Evolutionary conservation across 148 eudicot genomes (phyloP).

Genomic region (Selenicereus undatus): DNA sequence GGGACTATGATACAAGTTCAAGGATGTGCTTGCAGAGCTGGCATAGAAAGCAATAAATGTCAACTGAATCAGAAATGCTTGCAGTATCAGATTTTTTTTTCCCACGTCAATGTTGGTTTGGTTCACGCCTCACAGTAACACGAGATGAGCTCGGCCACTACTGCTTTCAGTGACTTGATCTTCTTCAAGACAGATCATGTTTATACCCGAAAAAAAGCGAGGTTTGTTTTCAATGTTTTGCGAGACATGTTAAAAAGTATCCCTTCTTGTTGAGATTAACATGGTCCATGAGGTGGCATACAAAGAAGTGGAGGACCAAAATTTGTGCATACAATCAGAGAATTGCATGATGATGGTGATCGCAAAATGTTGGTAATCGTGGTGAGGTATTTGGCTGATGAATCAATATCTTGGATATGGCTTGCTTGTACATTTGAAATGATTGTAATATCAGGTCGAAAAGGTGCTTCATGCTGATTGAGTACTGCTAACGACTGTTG

Average conservation of each 20-base stretch:
- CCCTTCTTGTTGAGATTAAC: background rate
- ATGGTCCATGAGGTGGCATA: slow-evolving; percentile 1
- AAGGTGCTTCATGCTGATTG: background rate
- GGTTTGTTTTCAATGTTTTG: background rate
- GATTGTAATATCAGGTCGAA: background rate
- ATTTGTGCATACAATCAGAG: background rate
- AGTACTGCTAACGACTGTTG: background rate
- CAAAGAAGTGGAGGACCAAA: background rate
- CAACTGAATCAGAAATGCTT: slow-evolving; percentile 22
- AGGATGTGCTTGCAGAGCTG: slow-evolving; percentile 78
- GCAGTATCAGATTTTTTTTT: background rate
- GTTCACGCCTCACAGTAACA: too few relatives aligned
- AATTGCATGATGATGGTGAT: background rate
- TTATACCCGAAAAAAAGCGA: background rate
- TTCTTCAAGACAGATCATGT: background rate
- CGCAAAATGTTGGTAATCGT: background rate
- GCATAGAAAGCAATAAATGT: slow-evolving; percentile 37
- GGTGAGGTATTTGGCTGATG: background rate
- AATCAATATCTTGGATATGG: background rate
- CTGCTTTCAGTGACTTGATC: background rate
- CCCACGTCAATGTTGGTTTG: background rate
- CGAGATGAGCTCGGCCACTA: background rate
- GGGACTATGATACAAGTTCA: slow-evolving; percentile 75
- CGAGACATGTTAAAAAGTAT: background rate
- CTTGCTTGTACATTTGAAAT: background rate